phyloP scores from a whole-genome alignment of 257 asterid species.

The Capsicum rhomboideum region DNA sequence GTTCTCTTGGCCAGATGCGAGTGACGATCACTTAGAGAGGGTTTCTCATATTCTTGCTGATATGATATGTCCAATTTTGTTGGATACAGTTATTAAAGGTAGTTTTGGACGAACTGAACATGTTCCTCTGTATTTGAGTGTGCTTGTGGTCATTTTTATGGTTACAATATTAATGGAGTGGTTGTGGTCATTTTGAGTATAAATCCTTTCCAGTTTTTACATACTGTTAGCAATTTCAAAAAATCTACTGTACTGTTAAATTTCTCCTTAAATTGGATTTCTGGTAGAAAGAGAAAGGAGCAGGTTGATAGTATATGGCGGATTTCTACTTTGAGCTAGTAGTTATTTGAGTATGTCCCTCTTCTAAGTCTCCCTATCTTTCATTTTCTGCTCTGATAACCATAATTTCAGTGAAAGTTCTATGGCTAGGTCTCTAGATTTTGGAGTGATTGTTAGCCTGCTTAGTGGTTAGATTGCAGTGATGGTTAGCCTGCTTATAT shows the following conservation, averaged over 20 bases:
- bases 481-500: not conserved
- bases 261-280: not conserved
- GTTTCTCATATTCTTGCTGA: slow-evolving; percentile 60
- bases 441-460: not conserved
- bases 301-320: not conserved
- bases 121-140: not conserved
- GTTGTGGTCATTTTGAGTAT: not conserved
- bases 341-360: not conserved
- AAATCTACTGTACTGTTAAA: not conserved
- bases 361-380: not conserved
- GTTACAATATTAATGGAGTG: not conserved
- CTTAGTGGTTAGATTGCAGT: not conserved
- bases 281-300: not conserved
- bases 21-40: slow-evolving; percentile 42
- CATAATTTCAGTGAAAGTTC: not conserved
- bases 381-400: not conserved
- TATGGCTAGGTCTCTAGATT: not conserved
- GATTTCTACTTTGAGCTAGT: not conserved
- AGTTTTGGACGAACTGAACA: not conserved
- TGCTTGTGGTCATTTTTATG: not conserved
- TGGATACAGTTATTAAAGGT: slow-evolving; percentile 89
- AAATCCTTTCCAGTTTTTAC: not conserved
- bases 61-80: slow-evolving; percentile 64
- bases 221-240: not conserved
- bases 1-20: slow-evolving; percentile 51